These are phyloP conservation scores for Populus ilicifolia DNA, from an alignment of 345 rosid genomes.

Conservation along the genomic window DNA sequence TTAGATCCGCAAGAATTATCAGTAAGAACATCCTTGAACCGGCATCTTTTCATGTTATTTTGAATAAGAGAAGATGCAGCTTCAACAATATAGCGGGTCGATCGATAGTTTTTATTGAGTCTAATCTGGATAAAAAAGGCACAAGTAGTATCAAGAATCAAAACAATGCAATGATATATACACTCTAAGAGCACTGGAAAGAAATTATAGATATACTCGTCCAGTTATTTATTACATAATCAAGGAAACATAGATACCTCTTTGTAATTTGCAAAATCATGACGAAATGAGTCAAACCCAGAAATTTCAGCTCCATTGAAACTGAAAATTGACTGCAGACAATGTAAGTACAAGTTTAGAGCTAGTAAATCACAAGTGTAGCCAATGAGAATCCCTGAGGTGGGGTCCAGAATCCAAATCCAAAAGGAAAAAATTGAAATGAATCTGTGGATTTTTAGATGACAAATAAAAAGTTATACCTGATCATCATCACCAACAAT, in stretches of 20 bases:
- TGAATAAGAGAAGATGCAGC: conserved; percentile 81
- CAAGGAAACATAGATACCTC: conserved; percentile 46
- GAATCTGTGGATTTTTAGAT: neutral
- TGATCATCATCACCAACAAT: conserved; percentile 97
- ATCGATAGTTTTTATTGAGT: conserved; percentile 78
- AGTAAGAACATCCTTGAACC: conserved; percentile 58
- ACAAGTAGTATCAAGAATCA: conserved; percentile 6
- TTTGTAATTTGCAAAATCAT: conserved; percentile 68
- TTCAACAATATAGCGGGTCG: conserved; percentile 81
- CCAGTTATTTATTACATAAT: neutral
- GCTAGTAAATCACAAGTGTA: neutral
- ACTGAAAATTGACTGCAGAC: conserved; percentile 83
- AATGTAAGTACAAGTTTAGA: conserved; percentile 2
- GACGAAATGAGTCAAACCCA: conserved; percentile 87
- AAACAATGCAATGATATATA: neutral
- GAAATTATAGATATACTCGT: neutral
- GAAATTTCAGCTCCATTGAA: conserved; percentile 89
- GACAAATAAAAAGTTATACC: conserved; percentile 34
- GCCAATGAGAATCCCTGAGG: neutral
- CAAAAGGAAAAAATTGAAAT: neutral
- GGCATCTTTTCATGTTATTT: conserved; percentile 65
- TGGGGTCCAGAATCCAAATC: neutral
- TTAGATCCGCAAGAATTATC: conserved; percentile 86
- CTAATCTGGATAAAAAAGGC: conserved; percentile 52
- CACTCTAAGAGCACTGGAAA: neutral